These are phyloP conservation scores for Aquilaria sinensis DNA, from an alignment of 345 rosid genomes.

Conservation along the genomic window DNA sequence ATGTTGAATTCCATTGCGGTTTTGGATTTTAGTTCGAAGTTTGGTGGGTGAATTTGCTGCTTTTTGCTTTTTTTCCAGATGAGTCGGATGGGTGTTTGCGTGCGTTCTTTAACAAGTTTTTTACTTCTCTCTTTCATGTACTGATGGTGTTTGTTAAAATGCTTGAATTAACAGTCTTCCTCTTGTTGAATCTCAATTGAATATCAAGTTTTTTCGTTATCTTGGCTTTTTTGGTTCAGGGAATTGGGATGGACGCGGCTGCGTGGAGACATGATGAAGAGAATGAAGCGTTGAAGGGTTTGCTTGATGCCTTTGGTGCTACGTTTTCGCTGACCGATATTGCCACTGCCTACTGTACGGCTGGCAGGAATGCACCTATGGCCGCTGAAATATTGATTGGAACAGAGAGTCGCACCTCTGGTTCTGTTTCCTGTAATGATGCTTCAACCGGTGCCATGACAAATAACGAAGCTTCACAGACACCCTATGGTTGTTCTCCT, in stretches of 20 bases:
- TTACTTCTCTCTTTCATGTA: too few species aligned
- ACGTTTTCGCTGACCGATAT: conserved; percentile 32
- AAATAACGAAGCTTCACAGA: conserved; percentile 12
- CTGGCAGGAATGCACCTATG: conserved; percentile 24
- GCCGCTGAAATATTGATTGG: conserved; percentile 36
- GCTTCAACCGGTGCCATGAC: conserved; percentile 11
- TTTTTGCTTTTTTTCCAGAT: too few species aligned
- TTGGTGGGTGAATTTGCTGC: too few species aligned
- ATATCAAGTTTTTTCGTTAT: too few species aligned
- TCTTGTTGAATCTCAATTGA: too few species aligned
- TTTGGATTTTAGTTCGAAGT: too few species aligned
- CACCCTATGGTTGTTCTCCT: conserved; percentile 12
- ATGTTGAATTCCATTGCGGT: too few species aligned
- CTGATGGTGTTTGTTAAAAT: too few species aligned
- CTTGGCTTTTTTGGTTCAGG: too few species aligned
- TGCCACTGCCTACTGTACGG: conserved; percentile 39
- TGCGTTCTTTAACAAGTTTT: too few species aligned
- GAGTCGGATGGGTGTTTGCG: too few species aligned
- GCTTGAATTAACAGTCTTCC: background rate
- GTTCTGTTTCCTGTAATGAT: conserved; percentile 6
- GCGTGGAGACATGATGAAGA: conserved; percentile 25
- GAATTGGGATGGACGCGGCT: conserved; percentile 34
- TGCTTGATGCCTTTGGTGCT: conserved; percentile 41
- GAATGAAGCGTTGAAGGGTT: conserved; percentile 25
- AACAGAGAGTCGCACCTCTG: conserved; percentile 16